phyloP scores from a whole-genome alignment of 495 filamentous ascomycete species.

The Talaromyces proteolyticus region DNA sequence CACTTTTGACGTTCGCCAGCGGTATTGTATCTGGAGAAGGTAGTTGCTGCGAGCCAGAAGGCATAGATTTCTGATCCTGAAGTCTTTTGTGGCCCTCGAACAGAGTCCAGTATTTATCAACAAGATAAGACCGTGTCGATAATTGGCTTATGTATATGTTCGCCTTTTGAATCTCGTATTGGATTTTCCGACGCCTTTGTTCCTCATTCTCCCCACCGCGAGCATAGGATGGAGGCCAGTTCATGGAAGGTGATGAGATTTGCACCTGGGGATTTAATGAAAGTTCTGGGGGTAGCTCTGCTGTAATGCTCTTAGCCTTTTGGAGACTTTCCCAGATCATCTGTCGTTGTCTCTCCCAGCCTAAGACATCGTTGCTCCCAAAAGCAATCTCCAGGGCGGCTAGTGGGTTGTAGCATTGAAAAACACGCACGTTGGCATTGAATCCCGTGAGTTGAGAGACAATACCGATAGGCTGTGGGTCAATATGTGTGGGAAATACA shows the following conservation, averaged over 20 bases:
- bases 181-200: constrained; percentile 43
- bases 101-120: constrained; percentile 72
- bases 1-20: neutral
- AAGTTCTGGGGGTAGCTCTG: constrained; percentile 55
- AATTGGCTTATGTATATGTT: constrained; percentile 76
- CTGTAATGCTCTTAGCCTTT: constrained; percentile 53
- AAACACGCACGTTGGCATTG: constrained; percentile 69
- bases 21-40: neutral
- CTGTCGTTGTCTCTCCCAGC: constrained; percentile 65
- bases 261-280: constrained; percentile 29
- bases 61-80: neutral
- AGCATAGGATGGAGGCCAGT: constrained; percentile 9
- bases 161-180: constrained; percentile 79
- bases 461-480: constrained; percentile 54
- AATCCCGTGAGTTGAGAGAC: constrained; percentile 67
- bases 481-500: constrained; percentile 56
- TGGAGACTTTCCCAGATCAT: constrained; percentile 56
- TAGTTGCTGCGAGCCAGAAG: neutral
- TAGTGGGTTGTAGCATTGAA: constrained; percentile 62
- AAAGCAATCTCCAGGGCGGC: constrained; percentile 68
- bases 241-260: neutral
- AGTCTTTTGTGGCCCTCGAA: constrained; percentile 37
- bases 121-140: constrained; percentile 69
- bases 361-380: constrained; percentile 61
- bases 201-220: constrained; percentile 15